Base-by-base conservation (phyloP, 2,329 filamentous ascomycete species). In the Thelonectria discophora region DNA sequence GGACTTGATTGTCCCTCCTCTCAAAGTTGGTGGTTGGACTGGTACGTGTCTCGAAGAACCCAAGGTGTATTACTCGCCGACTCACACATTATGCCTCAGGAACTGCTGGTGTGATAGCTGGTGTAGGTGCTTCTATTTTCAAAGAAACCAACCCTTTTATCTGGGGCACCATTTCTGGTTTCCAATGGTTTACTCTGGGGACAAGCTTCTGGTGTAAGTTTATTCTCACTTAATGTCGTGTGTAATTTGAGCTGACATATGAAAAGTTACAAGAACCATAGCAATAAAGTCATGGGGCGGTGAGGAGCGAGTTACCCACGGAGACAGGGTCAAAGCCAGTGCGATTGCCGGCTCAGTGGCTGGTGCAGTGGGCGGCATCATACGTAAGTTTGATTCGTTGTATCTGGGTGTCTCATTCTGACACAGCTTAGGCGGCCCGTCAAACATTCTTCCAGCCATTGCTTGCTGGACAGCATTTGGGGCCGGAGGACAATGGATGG, bases 171-270 rank as follows among this genome's bases (percentile, higher is more conserved):
- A 84, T 89, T 39, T 88, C 90, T 20, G 90, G 92, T 17, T 81
- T 92, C 42, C 93, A 97, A 78, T 97, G 92, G 86, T 92, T 92
- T 76, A 84, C 86, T 43, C 83, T 96, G 40, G 92, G 92, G 37
- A 87, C 85, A 48, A 90, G 87, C 15, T 97, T 89, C 74, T 94
- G 89, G 83, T 89, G 90, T 88, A 81, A 72, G 86, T 77, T 43
- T 1, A 5, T 6, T 21, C 17, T 27, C 3, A 45, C 27, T 1
- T 32, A 10, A 30, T 30, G 7, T 30, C 18, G 42, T 12, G 8
- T 18, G 42, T 17, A 8, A 24, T 12, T 20, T 37, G 3, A 55
- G 48, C 64, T 72, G 30, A 73, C 56, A 27, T 8, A 13, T 13
- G 39, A 34, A 11, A 59, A 88, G 85, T 82, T 18, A 80, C 84